phyloP scores from a whole-genome alignment of 352 stramenopile species.

The Aphanomyces stellatus region DNA sequence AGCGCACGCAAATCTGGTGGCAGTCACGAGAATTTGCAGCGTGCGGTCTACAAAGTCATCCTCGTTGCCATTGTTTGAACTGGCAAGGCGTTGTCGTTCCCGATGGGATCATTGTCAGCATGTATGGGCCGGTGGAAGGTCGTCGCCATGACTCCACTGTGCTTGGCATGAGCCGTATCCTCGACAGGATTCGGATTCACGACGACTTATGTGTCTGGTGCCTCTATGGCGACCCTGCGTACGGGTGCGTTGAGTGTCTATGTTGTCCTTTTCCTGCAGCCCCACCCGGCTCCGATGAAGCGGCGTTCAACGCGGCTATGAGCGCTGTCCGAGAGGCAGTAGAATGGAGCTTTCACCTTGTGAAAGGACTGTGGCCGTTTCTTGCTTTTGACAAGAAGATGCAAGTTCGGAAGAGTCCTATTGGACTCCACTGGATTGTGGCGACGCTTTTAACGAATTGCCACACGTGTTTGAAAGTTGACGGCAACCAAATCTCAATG shows the following conservation, averaged over 20 bases:
- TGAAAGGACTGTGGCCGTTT: not conserved
- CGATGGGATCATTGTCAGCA: not conserved
- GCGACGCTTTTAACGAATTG: not conserved
- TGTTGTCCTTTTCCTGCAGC: not conserved
- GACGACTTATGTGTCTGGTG: not conserved
- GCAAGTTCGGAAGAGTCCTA: not conserved
- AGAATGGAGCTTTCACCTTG: not conserved
- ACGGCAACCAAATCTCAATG: not conserved
- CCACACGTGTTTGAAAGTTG: not conserved
- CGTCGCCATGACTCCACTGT: slow-evolving; percentile 7
- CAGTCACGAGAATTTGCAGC: not conserved
- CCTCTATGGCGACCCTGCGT: not conserved
- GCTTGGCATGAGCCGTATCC: not conserved
- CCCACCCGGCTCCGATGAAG: not conserved
- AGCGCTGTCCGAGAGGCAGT: not conserved
- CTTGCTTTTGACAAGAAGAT: not conserved
- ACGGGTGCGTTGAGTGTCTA: not conserved
- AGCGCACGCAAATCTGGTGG: not conserved
- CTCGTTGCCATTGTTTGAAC: slow-evolving; percentile 6
- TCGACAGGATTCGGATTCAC: not conserved
- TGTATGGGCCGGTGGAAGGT: slow-evolving; percentile 3
- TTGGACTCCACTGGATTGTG: not conserved
- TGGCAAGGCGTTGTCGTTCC: not conserved
- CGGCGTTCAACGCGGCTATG: not conserved
- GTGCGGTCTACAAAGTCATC: slow-evolving; percentile 11